Evolutionary conservation across 2,329 filamentous ascomycete genomes (phyloP).

Genomic region (Aspergillus puulaauensis): DNA sequence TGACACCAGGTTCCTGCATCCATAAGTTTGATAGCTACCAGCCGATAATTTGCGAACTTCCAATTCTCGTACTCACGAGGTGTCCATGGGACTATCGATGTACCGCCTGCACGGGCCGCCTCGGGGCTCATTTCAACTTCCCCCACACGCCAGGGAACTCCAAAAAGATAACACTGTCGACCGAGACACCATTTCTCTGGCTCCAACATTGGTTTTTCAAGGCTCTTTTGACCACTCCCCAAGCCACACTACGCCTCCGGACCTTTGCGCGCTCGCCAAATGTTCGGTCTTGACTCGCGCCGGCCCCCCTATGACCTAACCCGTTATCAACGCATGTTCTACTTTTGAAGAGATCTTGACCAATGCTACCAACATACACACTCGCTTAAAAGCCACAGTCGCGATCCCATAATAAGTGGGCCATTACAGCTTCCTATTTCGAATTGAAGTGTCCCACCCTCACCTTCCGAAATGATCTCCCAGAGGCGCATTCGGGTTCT

Average conservation of each 20-base stretch:
- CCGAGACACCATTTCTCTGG: neutral
- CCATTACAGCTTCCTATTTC: neutral
- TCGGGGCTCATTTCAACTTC: neutral
- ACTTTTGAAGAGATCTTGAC: neutral
- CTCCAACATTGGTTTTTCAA: neutral
- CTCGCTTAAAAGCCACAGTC: neutral
- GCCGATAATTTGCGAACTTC: neutral
- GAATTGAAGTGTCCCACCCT: neutral
- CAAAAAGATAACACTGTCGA: neutral
- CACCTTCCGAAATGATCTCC: slow-evolving; percentile 59
- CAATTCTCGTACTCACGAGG: neutral
- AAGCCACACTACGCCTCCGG: neutral
- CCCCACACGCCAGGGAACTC: neutral
- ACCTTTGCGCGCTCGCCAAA: slow-evolving; percentile 11
- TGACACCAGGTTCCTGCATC: too few relatives aligned
- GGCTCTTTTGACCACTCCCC: neutral
- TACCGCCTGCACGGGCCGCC: neutral
- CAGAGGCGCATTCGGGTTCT: slow-evolving; percentile 68
- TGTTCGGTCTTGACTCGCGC: slow-evolving; percentile 14
- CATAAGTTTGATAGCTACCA: neutral
- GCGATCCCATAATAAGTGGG: neutral
- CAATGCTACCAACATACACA: slow-evolving; percentile 6
- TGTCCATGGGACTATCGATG: neutral
- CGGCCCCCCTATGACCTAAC: slow-evolving; percentile 18
- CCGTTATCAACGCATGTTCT: slow-evolving; percentile 6